Base-by-base conservation (phyloP, 2,329 filamentous ascomycete genomes). In the Epichloe sp. region DNA sequence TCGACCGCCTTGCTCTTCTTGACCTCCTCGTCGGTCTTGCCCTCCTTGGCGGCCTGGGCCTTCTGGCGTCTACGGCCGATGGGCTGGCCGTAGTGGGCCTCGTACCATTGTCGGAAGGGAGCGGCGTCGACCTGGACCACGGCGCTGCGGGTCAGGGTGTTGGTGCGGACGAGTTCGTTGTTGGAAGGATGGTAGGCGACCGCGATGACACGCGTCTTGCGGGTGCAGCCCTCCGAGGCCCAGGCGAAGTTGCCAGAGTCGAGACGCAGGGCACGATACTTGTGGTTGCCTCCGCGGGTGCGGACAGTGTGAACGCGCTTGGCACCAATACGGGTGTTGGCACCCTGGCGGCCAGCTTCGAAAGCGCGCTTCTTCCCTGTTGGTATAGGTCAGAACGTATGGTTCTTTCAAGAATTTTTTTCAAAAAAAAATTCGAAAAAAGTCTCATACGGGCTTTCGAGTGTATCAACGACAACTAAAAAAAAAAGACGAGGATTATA, bases 141-240 rank as follows among this genome's bases (percentile, higher is more conserved):
- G 77, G 93, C 93, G 70, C 88, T 88, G 79, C 90, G 94, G 82
- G 93, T 98, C 73, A 98, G 83, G 79, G 93, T 97, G 86, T 98
- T 98, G 76, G 93, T 98, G 71, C 93, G 93, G 80, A 98, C 90
- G 65, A 98, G 83, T 80, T 98, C 93, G 88, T 98, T 98, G 90
- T 98, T 98, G 73, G 91, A 96, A 58, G 93, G 94, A 78, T 98
- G 94, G 87, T 89, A 98, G 72, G 85, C 86, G 77, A 98, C 94
- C 68, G 80, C 89, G 73, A 98, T 96, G 73, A 98, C 87, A 80
- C 94, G 93, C 76, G 88, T 89, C 85, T 98, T 98, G 84, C 93
- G 91, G 76, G 91, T 87, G 75, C 89, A 80, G 69, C 91, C 90
- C 82, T 98, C 93, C 62, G 89, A 96, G 68, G 88, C 91, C 93